phyloP scores from a whole-genome alignment of 2,329 filamentous ascomycete genomes.

The Diaporthe batatas region DNA sequence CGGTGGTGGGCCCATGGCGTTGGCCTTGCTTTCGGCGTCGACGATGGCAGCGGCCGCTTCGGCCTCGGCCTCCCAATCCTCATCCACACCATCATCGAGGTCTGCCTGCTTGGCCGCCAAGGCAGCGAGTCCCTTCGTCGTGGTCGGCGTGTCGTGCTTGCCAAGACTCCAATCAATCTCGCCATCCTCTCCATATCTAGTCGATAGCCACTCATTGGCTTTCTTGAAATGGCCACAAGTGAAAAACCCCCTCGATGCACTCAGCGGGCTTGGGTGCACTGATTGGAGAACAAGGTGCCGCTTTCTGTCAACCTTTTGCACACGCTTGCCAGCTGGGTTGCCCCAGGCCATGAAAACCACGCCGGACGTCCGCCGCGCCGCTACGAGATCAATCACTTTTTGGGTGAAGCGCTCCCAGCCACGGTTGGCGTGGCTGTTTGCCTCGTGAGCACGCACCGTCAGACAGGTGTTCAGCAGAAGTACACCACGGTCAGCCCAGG shows the following conservation, averaged over 20 bases:
- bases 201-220: slow-evolving; percentile 86
- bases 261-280: slow-evolving; percentile 94
- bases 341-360: slow-evolving; percentile 98
- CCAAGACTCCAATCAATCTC: slow-evolving; percentile 86
- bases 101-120: slow-evolving; percentile 43
- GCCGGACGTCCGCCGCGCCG: slow-evolving; percentile 79
- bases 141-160: slow-evolving; percentile 49
- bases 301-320: slow-evolving; percentile 77
- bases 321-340: slow-evolving; percentile 83
- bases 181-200: slow-evolving; percentile 82
- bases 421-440: slow-evolving; percentile 85
- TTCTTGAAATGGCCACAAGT: slow-evolving; percentile 85
- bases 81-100: slow-evolving; percentile 33
- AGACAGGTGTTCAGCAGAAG: slow-evolving; percentile 95
- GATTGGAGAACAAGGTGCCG: slow-evolving; percentile 87
- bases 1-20: slow-evolving; percentile 42
- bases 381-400: slow-evolving; percentile 88
- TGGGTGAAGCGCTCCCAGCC: slow-evolving; percentile 97
- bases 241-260: slow-evolving; percentile 85
- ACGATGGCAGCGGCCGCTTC: slow-evolving; percentile 37
- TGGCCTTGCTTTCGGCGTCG: slow-evolving; percentile 38
- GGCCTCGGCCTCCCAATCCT: slow-evolving; percentile 40
- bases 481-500: slow-evolving; percentile 94
- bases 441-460: slow-evolving; percentile 89
- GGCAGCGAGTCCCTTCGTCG: slow-evolving; percentile 39